Evolutionary conservation across 306 rosid genomes (phyloP), one percentile per base, ranked within the genome.

Genomic region (Vachellia collinsii): DNA sequence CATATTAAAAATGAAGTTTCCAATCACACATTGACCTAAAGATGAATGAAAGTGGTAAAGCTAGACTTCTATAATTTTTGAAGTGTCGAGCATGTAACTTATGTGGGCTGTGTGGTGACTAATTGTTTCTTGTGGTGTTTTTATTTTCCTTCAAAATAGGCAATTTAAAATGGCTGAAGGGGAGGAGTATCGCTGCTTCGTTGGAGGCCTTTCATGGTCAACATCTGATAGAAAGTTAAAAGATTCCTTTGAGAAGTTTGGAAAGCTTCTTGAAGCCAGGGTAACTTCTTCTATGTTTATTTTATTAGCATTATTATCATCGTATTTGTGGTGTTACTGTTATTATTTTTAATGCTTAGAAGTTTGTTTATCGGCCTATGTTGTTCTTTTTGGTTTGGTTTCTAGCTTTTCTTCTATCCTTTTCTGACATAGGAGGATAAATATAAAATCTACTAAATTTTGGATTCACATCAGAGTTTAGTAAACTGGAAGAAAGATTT

Each of bases 161-260:
- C 87, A 93, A 96, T 69, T 79, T 75, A 76, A 67, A 76, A 95
- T 93, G 99, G 83, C 98, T n/a, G 99, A 95, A 14, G 84, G 76
- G 81, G 88, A 85, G 22, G 99, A 93, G 80, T 95, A 87, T 56
- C 93, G 99, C 39, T 95, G 99, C 82, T 95, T 95, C 77, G 87
- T 95, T 79, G 99, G 99, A 76, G 98, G 98, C 89, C 95, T 95
- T 88, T 88, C 99, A 4, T 95, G 99, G 99, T 85, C 98, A 75
- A 95, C 98, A 7, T 83, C 93, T 39, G 99, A 95, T 81, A 89
- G 96, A 80, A 90, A 92, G 86, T 82, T 95, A 23, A 93, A 81
- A 74, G 97, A 93, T 44, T 85, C 98, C 20, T 95, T 95, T 83
- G 96, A 93, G 1, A 95, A 93, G 91, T 95, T 78, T 81, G 99